Evolutionary conservation across 805 yeast genomes (phyloP), one percentile per base, ranked within the genome.

Genomic region (Ogataea pilisensis): DNA sequence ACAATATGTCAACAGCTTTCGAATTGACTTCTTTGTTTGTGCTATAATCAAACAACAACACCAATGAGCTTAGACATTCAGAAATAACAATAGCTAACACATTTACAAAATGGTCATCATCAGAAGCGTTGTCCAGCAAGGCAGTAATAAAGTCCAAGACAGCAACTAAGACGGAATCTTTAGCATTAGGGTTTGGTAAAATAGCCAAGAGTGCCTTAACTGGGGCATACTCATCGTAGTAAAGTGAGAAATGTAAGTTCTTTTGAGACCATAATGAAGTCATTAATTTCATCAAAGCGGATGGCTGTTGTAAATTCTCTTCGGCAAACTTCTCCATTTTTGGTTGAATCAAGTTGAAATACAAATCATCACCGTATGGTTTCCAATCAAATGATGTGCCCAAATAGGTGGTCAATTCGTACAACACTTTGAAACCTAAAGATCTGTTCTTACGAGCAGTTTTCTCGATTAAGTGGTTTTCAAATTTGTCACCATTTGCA

Each of bases 261-360:
- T 67, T 64, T 25, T 63, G 57, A 4, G 68, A 56, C 36, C 84
- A 66, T 80, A 95, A 75, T 8, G 73, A 64, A 6, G 77, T 61
- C 53, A 91, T 73, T 8, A 88, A 57, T 41, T 70, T 76, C 76
- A 90, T 65, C 33, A 91, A 58, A 0, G 95, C 74, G 0, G 97
- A 88, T 0, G 91, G 82, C 53, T 84, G 88, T 55, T 88, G 95
- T 25, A 83, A 66, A 58, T 91, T 93, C 53, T 85, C 95, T 31
- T 65, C 72, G 3, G 82, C 82, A 60, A 91, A 91, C 11, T 72
- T 66, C 1, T 45, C 67, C 50, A 93, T 67, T 54, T 95, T 75
- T 7, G 95, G 89, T 17, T 59, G 52, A 12, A 91, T 66, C 18
- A 88, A 67, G 19, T 66, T 56, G 3, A 61, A 57, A 53, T 75